phyloP scores from a whole-genome alignment of 495 filamentous ascomycete species.

The Penicillium manginii region DNA sequence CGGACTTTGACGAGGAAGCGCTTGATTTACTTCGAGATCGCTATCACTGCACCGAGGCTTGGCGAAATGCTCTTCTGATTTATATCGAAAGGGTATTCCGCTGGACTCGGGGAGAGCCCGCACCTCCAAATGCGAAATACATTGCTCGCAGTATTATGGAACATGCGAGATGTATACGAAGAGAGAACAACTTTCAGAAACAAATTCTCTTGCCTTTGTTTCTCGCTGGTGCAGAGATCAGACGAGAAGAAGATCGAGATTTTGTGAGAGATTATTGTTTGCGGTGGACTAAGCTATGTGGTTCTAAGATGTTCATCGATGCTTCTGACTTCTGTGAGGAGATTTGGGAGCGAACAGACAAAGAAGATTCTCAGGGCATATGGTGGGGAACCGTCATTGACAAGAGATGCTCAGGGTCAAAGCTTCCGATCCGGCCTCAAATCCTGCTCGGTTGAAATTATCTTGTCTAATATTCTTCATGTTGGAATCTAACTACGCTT shows the following conservation, averaged over 20 bases:
- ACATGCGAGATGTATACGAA: constrained; percentile 7
- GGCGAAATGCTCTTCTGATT: constrained; percentile 28
- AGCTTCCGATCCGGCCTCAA: constrained; percentile 3
- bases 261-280: constrained; percentile 6
- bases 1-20: constrained; percentile 14
- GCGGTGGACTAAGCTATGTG: constrained; percentile 6
- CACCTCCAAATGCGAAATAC: constrained; percentile 2
- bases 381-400: constrained; percentile 20
- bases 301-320: constrained; percentile 10
- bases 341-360: constrained; percentile 4
- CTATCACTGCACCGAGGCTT: constrained; percentile 27
- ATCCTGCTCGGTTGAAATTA: constrained; percentile 4
- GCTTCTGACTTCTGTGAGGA: constrained; percentile 13
- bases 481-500: not conserved
- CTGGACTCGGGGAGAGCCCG: constrained; percentile 15
- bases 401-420: constrained; percentile 3
- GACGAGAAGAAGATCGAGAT: constrained; percentile 5
- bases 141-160: constrained; percentile 6
- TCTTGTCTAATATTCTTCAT: not conserved
- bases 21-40: constrained; percentile 25
- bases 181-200: constrained; percentile 8
- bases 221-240: constrained; percentile 5
- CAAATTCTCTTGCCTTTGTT: constrained; percentile 5
- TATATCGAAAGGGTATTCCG: constrained; percentile 29
- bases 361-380: not conserved